Base-by-base conservation (phyloP, 352 stramenopile genomes). In the Thraustochytrium sp. region DNA sequence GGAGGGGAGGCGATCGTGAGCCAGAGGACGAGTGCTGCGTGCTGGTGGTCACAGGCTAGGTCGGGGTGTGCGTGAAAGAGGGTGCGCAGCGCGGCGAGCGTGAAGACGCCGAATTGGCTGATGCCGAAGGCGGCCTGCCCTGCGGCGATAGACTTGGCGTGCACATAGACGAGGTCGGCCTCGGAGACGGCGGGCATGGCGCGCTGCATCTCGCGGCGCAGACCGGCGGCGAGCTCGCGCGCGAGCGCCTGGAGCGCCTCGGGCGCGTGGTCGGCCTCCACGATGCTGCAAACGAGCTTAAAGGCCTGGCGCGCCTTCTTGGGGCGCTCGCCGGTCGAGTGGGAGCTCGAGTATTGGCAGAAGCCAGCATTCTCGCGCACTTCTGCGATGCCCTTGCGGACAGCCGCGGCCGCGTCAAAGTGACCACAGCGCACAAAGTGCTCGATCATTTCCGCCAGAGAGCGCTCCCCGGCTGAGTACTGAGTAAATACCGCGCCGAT, bases 301-400 rank as follows among this genome's bases (percentile, higher is more conserved):
- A 40, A 62, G 1, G 65, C 21, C 29, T 44, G 31, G 31, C 34
- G 42, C 11, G 49, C 65, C 26, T 61, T 77, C 13, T 13, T 62
- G 13, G 65, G 42, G 8, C 65, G 65, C 65, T 77, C 65, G 1
- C 59, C 59, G 21, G 59, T 44, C 21, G 59, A 72, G 13, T 23
- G 31, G 40, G 31, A 37, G 5, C 23, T 37, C 46, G 42, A 21
- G 26, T 77, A 77, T 26, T 77, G 65, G 46, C 42, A 62, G 42
- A 77, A 77, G 49, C 65, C 65, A 68, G 68, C 68, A 26, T 80
- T 46, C 51, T 80, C 68, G 38, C 46, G 62, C 38, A 51, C 26
- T 23, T 65, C 11, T 42, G 51, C 26, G 34, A 49, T 38, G 42
- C 68, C 31, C 38, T 53, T 44, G 38, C 21, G 23, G 4, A 64